A percentile compares a stretch with the other conserved stretches of the same genome.
phyloP scores from a whole-genome alignment of 2,329 filamentous ascomycete species.

The Lachnellula suecica region DNA sequence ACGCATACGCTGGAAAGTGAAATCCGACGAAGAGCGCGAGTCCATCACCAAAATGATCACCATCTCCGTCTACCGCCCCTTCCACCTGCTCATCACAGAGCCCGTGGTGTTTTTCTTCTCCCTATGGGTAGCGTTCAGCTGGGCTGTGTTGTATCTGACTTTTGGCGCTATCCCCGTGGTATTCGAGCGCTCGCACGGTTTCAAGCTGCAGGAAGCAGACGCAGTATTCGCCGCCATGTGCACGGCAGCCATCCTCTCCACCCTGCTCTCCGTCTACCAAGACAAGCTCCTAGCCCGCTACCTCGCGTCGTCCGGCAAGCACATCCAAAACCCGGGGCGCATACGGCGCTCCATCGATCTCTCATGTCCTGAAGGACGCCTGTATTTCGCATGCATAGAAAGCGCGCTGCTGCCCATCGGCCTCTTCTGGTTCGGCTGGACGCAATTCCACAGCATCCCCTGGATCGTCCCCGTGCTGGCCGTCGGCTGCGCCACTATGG shows the following conservation, averaged over 20 bases:
- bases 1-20: conserved; percentile 77
- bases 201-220: conserved; percentile 66
- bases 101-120: conserved; percentile 84
- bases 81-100: conserved; percentile 73
- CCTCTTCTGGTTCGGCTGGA: conserved; percentile 71
- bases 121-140: conserved; percentile 85
- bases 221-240: conserved; percentile 74
- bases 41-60: conserved; percentile 68
- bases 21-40: conserved; percentile 73
- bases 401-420: conserved; percentile 75
- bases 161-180: conserved; percentile 80
- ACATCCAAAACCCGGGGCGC: conserved; percentile 11
- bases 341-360: conserved; percentile 23
- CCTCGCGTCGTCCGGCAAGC: conserved; percentile 31
- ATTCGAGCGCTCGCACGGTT: conserved; percentile 66
- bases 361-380: conserved; percentile 68
- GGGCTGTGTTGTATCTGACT: conserved; percentile 84
- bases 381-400: conserved; percentile 82
- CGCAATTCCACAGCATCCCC: conserved; percentile 57
- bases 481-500: conserved; percentile 74
- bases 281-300: conserved; percentile 60
- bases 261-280: conserved; percentile 68
- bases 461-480: conserved; percentile 74
- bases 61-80: conserved; percentile 74
- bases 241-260: conserved; percentile 64